These are phyloP conservation scores for Penicillium sp. DNA, from an alignment of 2,329 filamentous ascomycete genomes.

Conservation along the genomic window DNA sequence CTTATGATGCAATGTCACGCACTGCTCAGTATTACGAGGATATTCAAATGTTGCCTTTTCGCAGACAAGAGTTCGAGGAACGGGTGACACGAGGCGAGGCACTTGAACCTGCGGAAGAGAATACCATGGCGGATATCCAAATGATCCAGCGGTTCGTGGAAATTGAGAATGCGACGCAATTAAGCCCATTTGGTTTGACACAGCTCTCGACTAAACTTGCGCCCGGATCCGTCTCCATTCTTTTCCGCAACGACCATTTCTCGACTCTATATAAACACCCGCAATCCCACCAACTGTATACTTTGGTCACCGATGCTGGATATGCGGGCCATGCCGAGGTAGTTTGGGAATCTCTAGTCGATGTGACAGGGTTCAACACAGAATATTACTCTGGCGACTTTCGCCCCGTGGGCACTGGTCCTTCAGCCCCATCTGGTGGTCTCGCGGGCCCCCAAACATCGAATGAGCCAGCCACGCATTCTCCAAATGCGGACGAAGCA, in stretches of 20 bases:
- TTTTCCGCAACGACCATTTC: slow-evolving; percentile 98
- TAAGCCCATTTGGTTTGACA: slow-evolving; percentile 77
- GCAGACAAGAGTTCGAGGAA: slow-evolving; percentile 81
- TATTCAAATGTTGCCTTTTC: slow-evolving; percentile 82
- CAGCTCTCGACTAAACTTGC: slow-evolving; percentile 67
- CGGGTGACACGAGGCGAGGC: slow-evolving; percentile 63
- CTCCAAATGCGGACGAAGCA: slow-evolving; percentile 11
- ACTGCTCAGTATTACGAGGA: slow-evolving; percentile 86
- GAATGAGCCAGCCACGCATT: slow-evolving; percentile 18
- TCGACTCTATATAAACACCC: slow-evolving; percentile 91
- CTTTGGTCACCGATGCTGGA: slow-evolving; percentile 87
- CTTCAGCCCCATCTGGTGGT: slow-evolving; percentile 28
- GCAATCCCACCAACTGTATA: slow-evolving; percentile 68
- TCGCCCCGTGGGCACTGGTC: slow-evolving; percentile 67
- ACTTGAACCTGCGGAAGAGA: slow-evolving; percentile 70
- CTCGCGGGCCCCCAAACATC: slow-evolving; percentile 26
- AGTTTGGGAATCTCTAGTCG: slow-evolving; percentile 91
- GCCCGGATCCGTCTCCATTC: slow-evolving; percentile 78
- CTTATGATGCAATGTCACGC: slow-evolving; percentile 66
- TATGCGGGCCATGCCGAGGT: slow-evolving; percentile 86
- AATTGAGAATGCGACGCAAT: slow-evolving; percentile 72
- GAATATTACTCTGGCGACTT: slow-evolving; percentile 92
- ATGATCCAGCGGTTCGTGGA: slow-evolving; percentile 80
- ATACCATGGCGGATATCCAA: slow-evolving; percentile 76
- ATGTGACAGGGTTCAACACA: slow-evolving; percentile 77